Conservation (phyloP, 352 stramenopile genomes). For the Globisporangium nunn region DNA sequence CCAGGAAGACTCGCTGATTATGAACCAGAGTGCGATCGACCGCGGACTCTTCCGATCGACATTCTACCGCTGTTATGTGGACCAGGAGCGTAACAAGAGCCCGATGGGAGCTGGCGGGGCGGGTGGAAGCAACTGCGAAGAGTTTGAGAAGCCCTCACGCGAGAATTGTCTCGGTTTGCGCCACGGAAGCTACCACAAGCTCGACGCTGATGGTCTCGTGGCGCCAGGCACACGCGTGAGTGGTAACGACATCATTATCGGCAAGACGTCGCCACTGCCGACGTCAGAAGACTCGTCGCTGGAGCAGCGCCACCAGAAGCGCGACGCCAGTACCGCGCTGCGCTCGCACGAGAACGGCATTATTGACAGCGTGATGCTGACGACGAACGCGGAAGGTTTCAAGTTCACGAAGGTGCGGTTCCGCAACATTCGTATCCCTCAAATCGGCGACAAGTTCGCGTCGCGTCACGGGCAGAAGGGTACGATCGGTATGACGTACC, state of each 20-base stretch:
- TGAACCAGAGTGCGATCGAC: conserved; percentile 99
- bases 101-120: conserved; percentile 58
- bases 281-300: conserved; percentile 73
- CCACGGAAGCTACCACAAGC: conserved; percentile 97
- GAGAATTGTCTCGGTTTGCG: conserved; percentile 94
- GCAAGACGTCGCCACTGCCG: conserved; percentile 94
- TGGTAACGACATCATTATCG: conserved; percentile 98
- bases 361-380: conserved; percentile 99
- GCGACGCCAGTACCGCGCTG: conserved; percentile 95
- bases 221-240: conserved; percentile 94
- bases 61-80: conserved; percentile 98
- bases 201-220: conserved; percentile 98
- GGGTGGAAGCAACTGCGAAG: conserved; percentile 71
- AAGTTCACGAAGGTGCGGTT: conserved; percentile 98
- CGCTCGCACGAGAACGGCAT: conserved; percentile 98
- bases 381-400: conserved; percentile 95
- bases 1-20: conserved; percentile 99
- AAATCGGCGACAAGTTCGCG: conserved; percentile 99
- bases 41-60: conserved; percentile 98
- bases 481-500: conserved; percentile 99
- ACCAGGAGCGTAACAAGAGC: conserved; percentile 89
- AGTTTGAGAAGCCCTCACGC: conserved; percentile 94
- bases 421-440: conserved; percentile 97
- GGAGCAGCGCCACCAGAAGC: conserved; percentile 92
- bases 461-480: conserved; percentile 88